Percentiles rank a stretch among this genome's conserved stretches.
These are phyloP conservation scores for Nelumbo lutea DNA, from an alignment of 164 flowering plant genomes.

Conservation along the genomic window DNA sequence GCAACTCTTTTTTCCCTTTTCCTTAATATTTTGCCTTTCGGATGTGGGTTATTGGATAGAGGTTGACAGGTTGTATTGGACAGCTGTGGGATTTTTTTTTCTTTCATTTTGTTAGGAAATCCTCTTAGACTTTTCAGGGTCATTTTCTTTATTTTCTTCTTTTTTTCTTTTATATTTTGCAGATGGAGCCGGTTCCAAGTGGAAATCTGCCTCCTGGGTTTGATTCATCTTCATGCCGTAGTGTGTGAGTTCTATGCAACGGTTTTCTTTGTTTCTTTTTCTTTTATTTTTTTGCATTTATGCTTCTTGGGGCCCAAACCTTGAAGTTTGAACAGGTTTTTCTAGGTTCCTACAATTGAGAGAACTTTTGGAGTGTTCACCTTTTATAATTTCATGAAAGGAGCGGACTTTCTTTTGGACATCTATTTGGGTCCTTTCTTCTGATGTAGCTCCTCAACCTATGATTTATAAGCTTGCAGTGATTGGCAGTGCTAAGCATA, in stretches of 20 bases:
- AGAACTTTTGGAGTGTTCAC: neutral
- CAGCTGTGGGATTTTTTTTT: no score
- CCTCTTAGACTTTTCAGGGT: constrained; percentile 8
- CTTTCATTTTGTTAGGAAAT: neutral
- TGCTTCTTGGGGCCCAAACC: neutral
- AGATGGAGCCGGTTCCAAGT: constrained; percentile 98
- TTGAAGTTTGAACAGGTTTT: constrained; percentile 3
- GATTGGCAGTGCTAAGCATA: constrained; percentile 6
- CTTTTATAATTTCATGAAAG: neutral
- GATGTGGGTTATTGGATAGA: constrained; percentile 4
- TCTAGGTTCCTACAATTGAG: neutral
- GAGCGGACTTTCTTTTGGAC: neutral
- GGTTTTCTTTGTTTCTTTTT: constrained; percentile 20
- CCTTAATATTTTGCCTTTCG: neutral
- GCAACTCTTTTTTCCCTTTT: neutral
- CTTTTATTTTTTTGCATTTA: constrained; percentile 2
- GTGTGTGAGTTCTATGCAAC: constrained; percentile 82
- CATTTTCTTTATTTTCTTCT: constrained; percentile 20
- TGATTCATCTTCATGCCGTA: constrained; percentile 98
- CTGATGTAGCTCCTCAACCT: neutral
- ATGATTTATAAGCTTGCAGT: constrained; percentile 2
- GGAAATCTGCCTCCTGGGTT: constrained; percentile 99
- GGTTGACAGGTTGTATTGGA: neutral
- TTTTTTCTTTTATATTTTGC: constrained; percentile 58
- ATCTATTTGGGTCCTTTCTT: neutral